Conservation (phyloP, 129 eudicot species). For the Centella asiatica region DNA sequence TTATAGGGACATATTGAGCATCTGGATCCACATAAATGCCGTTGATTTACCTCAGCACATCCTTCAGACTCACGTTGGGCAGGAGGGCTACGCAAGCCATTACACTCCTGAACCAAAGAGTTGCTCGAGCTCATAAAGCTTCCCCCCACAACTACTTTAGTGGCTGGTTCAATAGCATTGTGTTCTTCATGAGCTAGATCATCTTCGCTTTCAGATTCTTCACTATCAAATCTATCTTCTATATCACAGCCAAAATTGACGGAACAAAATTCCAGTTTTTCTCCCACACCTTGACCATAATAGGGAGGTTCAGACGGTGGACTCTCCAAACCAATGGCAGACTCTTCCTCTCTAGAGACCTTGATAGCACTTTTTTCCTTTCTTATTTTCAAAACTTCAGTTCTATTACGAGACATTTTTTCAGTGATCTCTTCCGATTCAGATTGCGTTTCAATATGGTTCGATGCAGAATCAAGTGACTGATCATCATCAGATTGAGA, state of each 20-base stretch:
- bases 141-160: conserved; percentile 14
- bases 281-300: conserved; percentile 6
- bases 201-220: conserved; percentile 19
- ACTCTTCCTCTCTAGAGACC: conserved; percentile 15
- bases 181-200: conserved; percentile 12
- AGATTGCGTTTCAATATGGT: conserved; percentile 15
- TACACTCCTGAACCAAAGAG: conserved; percentile 23
- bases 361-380: conserved; percentile 18
- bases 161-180: conserved; percentile 11
- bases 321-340: conserved; percentile 16
- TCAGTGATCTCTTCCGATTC: conserved; percentile 11
- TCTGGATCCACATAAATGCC: conserved; percentile 4
- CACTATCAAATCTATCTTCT: conserved; percentile 4
- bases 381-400: conserved; percentile 15
- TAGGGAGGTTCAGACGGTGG: conserved; percentile 11
- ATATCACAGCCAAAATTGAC: conserved; percentile 11
- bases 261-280: conserved; percentile 23
- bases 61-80: conserved; percentile 6
- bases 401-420: conserved; percentile 15
- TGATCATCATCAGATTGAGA: conserved; percentile 7
- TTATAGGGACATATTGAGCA: neutral
- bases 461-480: neutral
- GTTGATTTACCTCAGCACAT: conserved; percentile 13
- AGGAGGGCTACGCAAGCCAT: conserved; percentile 10
- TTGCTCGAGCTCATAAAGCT: conserved; percentile 25